Base-by-base conservation (phyloP, 1,284 basidiomycete species). In the Papiliotrema flavescens region DNA sequence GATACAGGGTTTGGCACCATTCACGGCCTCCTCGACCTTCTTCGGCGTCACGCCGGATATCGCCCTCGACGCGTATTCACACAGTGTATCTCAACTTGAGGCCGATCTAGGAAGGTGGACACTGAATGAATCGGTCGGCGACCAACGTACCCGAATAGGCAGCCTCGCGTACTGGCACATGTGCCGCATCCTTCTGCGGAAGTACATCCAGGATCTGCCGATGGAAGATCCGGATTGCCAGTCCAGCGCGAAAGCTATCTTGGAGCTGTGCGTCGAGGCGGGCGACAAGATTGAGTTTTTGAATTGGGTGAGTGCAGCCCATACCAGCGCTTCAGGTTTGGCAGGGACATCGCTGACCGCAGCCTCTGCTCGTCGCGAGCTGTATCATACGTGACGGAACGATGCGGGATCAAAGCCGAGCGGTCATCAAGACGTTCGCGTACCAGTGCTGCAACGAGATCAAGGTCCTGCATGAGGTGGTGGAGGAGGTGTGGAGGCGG, bases 281-380 rank as follows among this genome's bases (percentile, higher is more conserved):
- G 59, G 61, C 3, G 65, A 61, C 52, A 66, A 66, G 55, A 56
- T 64, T 45, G 65, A 66, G 55, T 66, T 59, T 34, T 49, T 66
- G 20, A 66, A 64, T 54, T 66, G 65, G 65, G 59, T 60, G 42
- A 37, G 59, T 52, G 17, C n/a, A 35, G 24, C 39, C 17, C 17
- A 8, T 47, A 14, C 28, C 22, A 19, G 22, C 44, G 22, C n/a
- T n/a, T n/a, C n/a, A n/a, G n/a, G n/a, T n/a, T n/a, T n/a, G 22
- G 23, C 52, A 63, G 13, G 42, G 62, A 24, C 57, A 60, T 37
- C 9, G 35, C 35, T 37, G 35, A 37, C n/a, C n/a, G 35, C n/a
- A 37, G 35, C 35, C 35, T n/a, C n/a, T 37, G 35, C 35, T 37
- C 35, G n/a, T 37, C n/a, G 58, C 60, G 0, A 57, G 59, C 53